These are phyloP conservation scores for Aspergillus haitiensis DNA, from an alignment of 495 filamentous ascomycete genomes.

Conservation along the genomic window DNA sequence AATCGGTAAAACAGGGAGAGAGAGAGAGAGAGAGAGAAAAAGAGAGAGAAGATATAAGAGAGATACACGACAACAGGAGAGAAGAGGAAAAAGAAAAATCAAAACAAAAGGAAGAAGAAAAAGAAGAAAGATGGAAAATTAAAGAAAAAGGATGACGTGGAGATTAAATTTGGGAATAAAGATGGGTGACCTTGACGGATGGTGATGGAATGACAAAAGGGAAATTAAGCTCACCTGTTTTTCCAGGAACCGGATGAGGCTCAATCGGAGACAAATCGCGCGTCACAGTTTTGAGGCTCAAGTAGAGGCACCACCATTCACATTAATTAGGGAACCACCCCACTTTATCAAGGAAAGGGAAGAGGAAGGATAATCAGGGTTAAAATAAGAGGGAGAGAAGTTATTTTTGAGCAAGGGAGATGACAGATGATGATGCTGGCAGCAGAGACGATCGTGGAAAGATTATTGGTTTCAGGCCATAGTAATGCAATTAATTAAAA, in stretches of 20 bases:
- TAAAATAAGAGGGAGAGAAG: background rate
- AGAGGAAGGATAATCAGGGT: background rate
- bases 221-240: slow-evolving; percentile 26
- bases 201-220: background rate
- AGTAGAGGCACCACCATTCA: slow-evolving; percentile 12
- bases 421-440: slow-evolving; percentile 1
- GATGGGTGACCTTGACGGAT: background rate
- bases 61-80: background rate
- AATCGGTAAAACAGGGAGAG: background rate
- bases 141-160: too few species aligned
- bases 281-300: slow-evolving; percentile 23
- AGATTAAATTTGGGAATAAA: too few species aligned
- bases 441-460: slow-evolving; percentile 6
- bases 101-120: background rate
- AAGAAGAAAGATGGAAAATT: background rate
- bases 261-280: slow-evolving; percentile 29
- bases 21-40: background rate
- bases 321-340: slow-evolving; percentile 13
- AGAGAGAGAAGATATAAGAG: background rate
- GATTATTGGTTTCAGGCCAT: background rate
- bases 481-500: background rate
- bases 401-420: slow-evolving; percentile 12
- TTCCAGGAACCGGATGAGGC: slow-evolving; percentile 29
- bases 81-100: slow-evolving; percentile 7
- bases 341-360: slow-evolving; percentile 2